Base-by-base conservation (phyloP, 768 basidiomycete genomes). In the Trichaptum fuscoviolaceum region DNA sequence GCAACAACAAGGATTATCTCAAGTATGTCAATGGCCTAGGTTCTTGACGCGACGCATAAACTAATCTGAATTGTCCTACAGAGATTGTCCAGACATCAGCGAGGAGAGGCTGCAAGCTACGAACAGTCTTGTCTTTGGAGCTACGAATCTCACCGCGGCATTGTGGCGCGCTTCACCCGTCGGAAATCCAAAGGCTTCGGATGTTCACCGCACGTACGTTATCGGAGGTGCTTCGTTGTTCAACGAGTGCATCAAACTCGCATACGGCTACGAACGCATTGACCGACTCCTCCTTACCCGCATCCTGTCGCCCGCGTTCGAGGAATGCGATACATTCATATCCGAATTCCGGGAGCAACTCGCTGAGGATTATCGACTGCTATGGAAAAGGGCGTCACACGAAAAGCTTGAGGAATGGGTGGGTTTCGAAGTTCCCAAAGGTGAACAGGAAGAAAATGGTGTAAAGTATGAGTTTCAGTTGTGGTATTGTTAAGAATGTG, bases 221-320 rank as follows among this genome's bases (percentile, higher is more conserved):
- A 97, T 97, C 35, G 97, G 97, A 35, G 97, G 97, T n/a, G 87
- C 93, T 7, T 85, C 89, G 35, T 77, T 99, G 27, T 97, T 97
- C 81, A 77, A 80, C 36, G 87, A 90, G 67, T 81, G 88, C 15
- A 83, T 97, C 36, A 69, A 71, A 7, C 68, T 7, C 77, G 9
- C 72, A 83, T 17, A 72, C 79, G 4, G 70, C 74, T 65, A 72
- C 74, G 58, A 72, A 75, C 12, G 60, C 73, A 91, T 92, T 52
- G 87, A 95, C 74, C 89, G 94, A 52, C 82, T 99, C 70, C 85
- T 99, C 68, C 82, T 99, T 65, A 99, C 97, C 7, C 87, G 95
- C 6, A 82, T 99, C 67, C 69, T 88, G 52, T 82, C 84, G 24
- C 92, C 93, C 0, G 83, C 84, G 25, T 93, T 95, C 73, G 80